Conservation (phyloP, 441 rosid species). For the Croton setiger region DNA sequence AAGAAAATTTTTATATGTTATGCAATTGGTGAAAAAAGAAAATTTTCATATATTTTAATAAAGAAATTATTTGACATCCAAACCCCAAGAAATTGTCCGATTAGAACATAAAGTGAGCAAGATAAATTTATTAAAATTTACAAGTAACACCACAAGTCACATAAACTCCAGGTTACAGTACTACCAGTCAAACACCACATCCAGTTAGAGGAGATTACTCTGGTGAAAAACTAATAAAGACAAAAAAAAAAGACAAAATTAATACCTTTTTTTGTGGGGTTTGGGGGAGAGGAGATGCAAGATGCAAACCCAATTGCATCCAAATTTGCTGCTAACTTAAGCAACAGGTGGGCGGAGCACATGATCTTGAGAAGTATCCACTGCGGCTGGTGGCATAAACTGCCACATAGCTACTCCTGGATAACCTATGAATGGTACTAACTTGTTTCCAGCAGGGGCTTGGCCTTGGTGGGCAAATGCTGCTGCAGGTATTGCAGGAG, state of each 20-base stretch:
- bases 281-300: conserved; percentile 18
- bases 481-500: conserved; percentile 72
- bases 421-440: conserved; percentile 89
- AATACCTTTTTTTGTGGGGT: conserved; percentile 18
- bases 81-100: too few species aligned
- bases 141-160: conserved; percentile 32
- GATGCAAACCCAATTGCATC: conserved; percentile 37
- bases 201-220: conserved; percentile 36
- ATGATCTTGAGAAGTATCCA: conserved; percentile 98
- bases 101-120: not conserved
- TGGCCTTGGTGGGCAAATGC: conserved; percentile 81
- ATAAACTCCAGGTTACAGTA: conserved; percentile 19
- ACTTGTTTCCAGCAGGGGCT: conserved; percentile 80
- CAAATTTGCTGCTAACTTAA: conserved; percentile 31
- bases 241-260: conserved; percentile 34
- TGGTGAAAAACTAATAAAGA: conserved; percentile 27
- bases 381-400: conserved; percentile 97
- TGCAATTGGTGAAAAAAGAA: too few species aligned
- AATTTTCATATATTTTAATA: too few species aligned
- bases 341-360: conserved; percentile 99
- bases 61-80: too few species aligned
- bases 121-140: conserved; percentile 41
- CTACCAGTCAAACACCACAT: conserved; percentile 34
- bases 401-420: conserved; percentile 99
- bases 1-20: too few species aligned